These are phyloP conservation scores for Megacollybia platyphylla DNA, from an alignment of 1,284 basidiomycete species.

Conservation along the genomic window DNA sequence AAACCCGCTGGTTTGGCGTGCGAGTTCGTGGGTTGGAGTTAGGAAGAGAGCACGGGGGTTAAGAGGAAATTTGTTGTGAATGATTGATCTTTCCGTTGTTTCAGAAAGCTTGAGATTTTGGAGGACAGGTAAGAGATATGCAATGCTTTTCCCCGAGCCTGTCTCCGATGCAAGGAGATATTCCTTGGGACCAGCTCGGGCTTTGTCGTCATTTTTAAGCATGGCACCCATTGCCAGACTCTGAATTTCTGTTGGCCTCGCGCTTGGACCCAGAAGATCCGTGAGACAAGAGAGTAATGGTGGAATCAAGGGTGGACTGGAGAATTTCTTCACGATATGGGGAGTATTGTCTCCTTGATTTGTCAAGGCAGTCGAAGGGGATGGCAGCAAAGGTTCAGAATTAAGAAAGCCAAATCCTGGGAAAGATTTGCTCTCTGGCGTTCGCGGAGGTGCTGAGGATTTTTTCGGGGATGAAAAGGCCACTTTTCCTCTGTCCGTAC, in stretches of 20 bases:
- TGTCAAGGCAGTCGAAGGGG: no score
- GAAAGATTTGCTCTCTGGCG: no score
- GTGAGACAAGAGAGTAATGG: slow-evolving; percentile 44
- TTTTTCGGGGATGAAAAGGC: no score
- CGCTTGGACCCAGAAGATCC: slow-evolving; percentile 39
- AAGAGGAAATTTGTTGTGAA: not conserved
- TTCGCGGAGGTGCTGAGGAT: no score
- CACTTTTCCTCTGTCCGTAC: no score
- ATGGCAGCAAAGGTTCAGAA: no score
- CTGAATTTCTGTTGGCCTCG: slow-evolving; percentile 64
- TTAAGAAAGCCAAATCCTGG: no score
- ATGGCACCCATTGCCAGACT: slow-evolving; percentile 51
- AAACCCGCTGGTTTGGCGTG: slow-evolving; percentile 62
- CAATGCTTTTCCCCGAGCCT: slow-evolving; percentile 84
- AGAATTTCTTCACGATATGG: slow-evolving; percentile 20
- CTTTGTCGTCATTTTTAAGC: slow-evolving; percentile 20
- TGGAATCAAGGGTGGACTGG: slow-evolving; percentile 54
- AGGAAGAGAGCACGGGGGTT: slow-evolving; percentile 15
- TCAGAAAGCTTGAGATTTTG: slow-evolving; percentile 64
- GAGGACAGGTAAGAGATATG: slow-evolving; percentile 74
- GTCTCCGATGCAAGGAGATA: slow-evolving; percentile 77
- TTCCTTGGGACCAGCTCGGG: slow-evolving; percentile 11
- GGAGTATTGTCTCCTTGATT: not conserved
- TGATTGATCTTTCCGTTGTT: slow-evolving; percentile 7
- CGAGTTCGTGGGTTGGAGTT: slow-evolving; percentile 79